phyloP scores from a whole-genome alignment of 768 basidiomycete species.

The Psilocybe tampanensis region DNA sequence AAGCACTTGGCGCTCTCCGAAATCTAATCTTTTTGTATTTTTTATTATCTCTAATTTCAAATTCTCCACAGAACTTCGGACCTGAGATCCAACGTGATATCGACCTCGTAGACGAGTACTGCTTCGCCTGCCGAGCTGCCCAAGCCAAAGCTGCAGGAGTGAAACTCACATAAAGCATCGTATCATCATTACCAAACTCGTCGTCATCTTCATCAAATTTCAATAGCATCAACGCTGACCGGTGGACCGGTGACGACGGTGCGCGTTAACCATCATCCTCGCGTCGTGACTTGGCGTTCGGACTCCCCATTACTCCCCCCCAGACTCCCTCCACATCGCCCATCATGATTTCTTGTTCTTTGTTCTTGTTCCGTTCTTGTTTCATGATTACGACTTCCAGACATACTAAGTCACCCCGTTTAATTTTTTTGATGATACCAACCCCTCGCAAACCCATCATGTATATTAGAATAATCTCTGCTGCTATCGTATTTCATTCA shows the following conservation, averaged over 20 bases:
- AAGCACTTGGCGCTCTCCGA: slow-evolving; percentile 9
- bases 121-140: slow-evolving; percentile 69
- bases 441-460: too few relatives aligned
- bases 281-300: neutral
- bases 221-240: too few relatives aligned
- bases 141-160: slow-evolving; percentile 36
- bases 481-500: neutral
- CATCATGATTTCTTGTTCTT: neutral
- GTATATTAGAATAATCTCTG: neutral
- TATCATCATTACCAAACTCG: too few relatives aligned
- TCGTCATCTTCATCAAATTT: neutral
- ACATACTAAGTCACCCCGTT: neutral
- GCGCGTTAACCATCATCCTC: neutral
- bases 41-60: slow-evolving; percentile 3
- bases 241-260: too few relatives aligned
- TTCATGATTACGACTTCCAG: neutral
- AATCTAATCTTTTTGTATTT: neutral
- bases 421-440: slow-evolving; percentile 1
- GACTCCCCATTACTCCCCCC: too few relatives aligned
- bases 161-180: slow-evolving; percentile 21
- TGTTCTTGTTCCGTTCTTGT: neutral
- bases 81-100: slow-evolving; percentile 68
- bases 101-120: slow-evolving; percentile 72
- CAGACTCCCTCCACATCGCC: neutral
- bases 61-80: slow-evolving; percentile 57